phyloP scores from a whole-genome alignment of 495 filamentous ascomycete genomes.

The Aspergillus carlsbadensis region DNA sequence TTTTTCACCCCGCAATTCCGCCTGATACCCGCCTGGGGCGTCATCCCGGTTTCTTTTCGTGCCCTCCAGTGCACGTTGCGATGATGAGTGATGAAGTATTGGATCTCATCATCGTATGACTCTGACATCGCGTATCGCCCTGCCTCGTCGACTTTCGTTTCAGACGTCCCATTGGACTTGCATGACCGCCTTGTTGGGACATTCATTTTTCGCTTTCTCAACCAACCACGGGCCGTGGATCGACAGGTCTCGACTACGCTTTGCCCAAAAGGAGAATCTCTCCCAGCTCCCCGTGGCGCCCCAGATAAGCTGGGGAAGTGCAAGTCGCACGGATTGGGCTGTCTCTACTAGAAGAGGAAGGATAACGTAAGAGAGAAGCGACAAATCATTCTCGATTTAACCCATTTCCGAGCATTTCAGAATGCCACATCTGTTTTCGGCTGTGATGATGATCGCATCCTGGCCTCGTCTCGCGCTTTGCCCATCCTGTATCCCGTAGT shows the following conservation, averaged over 20 bases:
- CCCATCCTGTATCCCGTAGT: no score
- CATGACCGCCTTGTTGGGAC: not conserved
- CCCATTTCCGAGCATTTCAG: not conserved
- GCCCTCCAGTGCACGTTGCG: constrained; percentile 2
- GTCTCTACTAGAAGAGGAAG: not conserved
- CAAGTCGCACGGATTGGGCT: constrained; percentile 6
- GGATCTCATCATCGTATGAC: constrained; percentile 27
- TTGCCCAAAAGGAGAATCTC: constrained; percentile 11
- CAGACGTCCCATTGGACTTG: constrained; percentile 16
- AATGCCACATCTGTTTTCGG: not conserved
- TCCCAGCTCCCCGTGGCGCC: constrained; percentile 19
- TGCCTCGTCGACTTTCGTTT: constrained; percentile 5
- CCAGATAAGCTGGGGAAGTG: constrained; percentile 21
- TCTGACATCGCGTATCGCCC: constrained; percentile 16
- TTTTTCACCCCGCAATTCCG: constrained; percentile 19
- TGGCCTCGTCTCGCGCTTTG: not conserved
- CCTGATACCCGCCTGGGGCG: constrained; percentile 11
- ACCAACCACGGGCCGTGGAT: constrained; percentile 22
- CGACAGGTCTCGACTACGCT: constrained; percentile 25
- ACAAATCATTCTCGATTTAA: no score
- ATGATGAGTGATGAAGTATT: constrained; percentile 24
- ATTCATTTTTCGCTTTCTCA: constrained; percentile 5
- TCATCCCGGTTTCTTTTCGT: constrained; percentile 29
- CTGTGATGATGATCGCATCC: not conserved
- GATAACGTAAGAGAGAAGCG: constrained; percentile 8